A percentile compares a stretch with the other conserved stretches of the same genome.
Evolutionary conservation across 768 basidiomycete species (phyloP).

Genomic region (Podaxis pistillaris): DNA sequence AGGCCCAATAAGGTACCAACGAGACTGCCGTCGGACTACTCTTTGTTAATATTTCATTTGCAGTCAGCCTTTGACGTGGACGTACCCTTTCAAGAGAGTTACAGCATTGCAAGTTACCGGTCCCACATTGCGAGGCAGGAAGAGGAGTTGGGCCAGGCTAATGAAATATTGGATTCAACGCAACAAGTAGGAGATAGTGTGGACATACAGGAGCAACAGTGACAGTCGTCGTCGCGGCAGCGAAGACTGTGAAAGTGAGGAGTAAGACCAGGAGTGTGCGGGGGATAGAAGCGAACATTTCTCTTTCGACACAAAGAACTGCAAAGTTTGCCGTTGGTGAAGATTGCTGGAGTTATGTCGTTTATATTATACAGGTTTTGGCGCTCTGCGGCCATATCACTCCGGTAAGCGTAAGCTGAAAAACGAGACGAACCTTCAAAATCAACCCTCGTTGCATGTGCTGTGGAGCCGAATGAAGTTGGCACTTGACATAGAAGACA

Average conservation of each 20-base stretch:
- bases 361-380: background rate
- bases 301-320: background rate
- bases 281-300: conserved; percentile 10
- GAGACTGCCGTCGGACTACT: conserved; percentile 23
- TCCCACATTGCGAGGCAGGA: conserved; percentile 22
- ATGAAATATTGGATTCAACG: background rate
- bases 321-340: background rate
- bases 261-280: conserved; percentile 8
- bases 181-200: background rate
- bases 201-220: conserved; percentile 17
- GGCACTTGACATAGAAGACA: background rate
- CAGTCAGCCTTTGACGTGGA: background rate
- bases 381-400: background rate
- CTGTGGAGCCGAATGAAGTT: no score
- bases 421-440: background rate
- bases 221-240: conserved; percentile 21
- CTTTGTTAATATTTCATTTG: background rate
- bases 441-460: background rate
- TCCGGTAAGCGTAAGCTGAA: background rate
- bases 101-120: conserved; percentile 26
- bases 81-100: conserved; percentile 21
- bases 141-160: conserved; percentile 18
- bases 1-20: conserved; percentile 24
- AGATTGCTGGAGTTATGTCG: background rate
- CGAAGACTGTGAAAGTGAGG: conserved; percentile 20